Evolutionary conservation across 1,139 yeast genomes (phyloP).

Genomic region (Blastobotrys proliferans): DNA sequence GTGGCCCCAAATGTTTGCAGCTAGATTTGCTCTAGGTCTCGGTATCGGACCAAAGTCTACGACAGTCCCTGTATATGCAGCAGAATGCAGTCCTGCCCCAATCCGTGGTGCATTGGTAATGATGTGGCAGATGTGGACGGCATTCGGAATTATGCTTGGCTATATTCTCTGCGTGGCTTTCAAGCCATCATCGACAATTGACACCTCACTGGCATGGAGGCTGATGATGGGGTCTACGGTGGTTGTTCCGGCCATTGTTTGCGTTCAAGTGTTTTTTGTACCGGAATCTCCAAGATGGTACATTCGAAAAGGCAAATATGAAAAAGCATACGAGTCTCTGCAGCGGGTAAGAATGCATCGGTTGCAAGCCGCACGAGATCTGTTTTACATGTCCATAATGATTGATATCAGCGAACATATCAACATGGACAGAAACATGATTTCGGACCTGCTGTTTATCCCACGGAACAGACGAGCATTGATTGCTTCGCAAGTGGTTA

Average conservation of each 20-base stretch:
- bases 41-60: constrained; percentile 81
- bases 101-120: constrained; percentile 78
- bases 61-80: constrained; percentile 79
- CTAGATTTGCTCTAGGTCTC: constrained; percentile 67
- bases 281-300: constrained; percentile 84
- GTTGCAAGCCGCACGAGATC: constrained; percentile 70
- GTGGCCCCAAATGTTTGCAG: constrained; percentile 75
- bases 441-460: constrained; percentile 53
- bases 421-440: constrained; percentile 34
- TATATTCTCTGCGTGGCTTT: constrained; percentile 67
- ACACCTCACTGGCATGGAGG: constrained; percentile 66
- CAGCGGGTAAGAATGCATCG: constrained; percentile 46
- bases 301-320: constrained; percentile 58
- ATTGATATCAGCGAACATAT: constrained; percentile 63
- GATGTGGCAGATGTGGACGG: constrained; percentile 90
- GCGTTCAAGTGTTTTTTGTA: constrained; percentile 62
- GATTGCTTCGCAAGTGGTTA: constrained; percentile 72
- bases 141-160: constrained; percentile 81
- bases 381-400: constrained; percentile 63
- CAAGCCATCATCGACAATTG: constrained; percentile 42
- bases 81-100: constrained; percentile 74
- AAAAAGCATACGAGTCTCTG: constrained; percentile 56
- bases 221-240: constrained; percentile 76
- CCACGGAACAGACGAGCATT: constrained; percentile 84
- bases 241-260: constrained; percentile 67